Conservation (phyloP, 139 green algal species). For the Edaphochlamys debaryana region DNA sequence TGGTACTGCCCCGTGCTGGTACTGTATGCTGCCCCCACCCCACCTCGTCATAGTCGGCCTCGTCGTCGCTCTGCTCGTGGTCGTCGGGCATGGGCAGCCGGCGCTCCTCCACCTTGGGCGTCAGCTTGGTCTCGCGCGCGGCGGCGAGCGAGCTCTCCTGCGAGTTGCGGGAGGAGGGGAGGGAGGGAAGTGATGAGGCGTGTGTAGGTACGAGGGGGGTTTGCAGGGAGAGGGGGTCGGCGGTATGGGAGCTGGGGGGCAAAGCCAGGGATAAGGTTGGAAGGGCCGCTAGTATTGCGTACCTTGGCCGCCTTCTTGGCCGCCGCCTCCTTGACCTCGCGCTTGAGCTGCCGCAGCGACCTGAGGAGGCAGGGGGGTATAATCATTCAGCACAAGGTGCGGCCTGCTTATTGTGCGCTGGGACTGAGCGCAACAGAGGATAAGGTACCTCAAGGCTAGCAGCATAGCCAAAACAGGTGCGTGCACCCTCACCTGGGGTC, state of each 20-base stretch:
- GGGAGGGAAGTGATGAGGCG: background rate
- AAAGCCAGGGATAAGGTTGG: too few relatives aligned
- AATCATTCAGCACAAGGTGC: too few relatives aligned
- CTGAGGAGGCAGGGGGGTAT: background rate
- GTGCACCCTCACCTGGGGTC: slow-evolving; percentile 6
- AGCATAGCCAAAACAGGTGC: too few relatives aligned
- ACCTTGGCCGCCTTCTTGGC: slow-evolving; percentile 31
- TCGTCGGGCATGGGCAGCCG: slow-evolving; percentile 14
- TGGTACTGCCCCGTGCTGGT: too few relatives aligned
- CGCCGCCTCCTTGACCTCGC: slow-evolving; percentile 4
- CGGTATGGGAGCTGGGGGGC: too few relatives aligned
- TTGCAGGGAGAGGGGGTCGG: too few relatives aligned
- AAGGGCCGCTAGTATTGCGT: too few relatives aligned
- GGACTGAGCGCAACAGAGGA: too few relatives aligned
- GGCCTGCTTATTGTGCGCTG: too few relatives aligned
- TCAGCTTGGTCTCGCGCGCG: slow-evolving; percentile 20
- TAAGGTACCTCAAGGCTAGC: too few relatives aligned
- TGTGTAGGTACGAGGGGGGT: too few relatives aligned
- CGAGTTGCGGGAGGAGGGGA: background rate
- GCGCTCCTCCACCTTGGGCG: slow-evolving; percentile 32
- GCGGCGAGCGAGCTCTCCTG: background rate
- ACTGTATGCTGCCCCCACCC: background rate
- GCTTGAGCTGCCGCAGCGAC: slow-evolving; percentile 25
- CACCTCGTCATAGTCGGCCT: slow-evolving; percentile 38
- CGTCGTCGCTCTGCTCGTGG: slow-evolving; percentile 6